Percentiles rank a stretch among this genome's conserved stretches.
Conservation (phyloP, 495 filamentous ascomycete genomes). For the Cercophora scortea region DNA sequence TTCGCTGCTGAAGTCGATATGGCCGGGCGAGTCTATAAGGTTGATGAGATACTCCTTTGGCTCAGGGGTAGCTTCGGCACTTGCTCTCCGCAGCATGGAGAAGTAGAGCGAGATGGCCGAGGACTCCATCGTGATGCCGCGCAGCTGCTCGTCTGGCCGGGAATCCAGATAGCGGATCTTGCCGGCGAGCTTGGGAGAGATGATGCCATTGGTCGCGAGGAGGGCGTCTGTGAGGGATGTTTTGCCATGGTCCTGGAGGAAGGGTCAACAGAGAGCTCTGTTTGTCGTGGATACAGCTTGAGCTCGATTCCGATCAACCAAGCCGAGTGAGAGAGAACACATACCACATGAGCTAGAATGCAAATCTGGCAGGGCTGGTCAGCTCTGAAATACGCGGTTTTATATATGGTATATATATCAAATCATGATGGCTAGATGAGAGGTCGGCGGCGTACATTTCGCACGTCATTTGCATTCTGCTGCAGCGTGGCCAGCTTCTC, state of each 20-base stretch:
- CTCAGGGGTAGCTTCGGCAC: constrained; percentile 59
- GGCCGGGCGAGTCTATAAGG: constrained; percentile 93
- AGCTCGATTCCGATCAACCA: not conserved
- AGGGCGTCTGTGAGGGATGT: constrained; percentile 95
- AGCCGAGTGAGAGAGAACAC: not conserved
- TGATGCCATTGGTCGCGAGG: constrained; percentile 98
- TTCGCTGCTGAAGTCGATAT: constrained; percentile 98
- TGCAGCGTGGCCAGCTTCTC: constrained; percentile 83
- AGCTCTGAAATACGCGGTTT: not conserved
- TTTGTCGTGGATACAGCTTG: too few species aligned
- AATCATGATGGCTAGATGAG: not conserved
- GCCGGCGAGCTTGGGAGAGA: constrained; percentile 92
- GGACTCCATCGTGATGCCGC: constrained; percentile 99
- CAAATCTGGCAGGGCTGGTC: constrained; percentile 72
- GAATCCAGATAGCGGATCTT: constrained; percentile 98
- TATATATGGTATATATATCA: not conserved
- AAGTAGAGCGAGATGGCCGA: constrained; percentile 97
- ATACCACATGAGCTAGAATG: constrained; percentile 82
- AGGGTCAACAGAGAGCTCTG: too few species aligned
- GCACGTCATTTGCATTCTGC: constrained; percentile 72
- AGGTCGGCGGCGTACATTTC: constrained; percentile 58
- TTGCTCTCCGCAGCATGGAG: constrained; percentile 65
- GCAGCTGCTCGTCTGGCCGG: constrained; percentile 89
- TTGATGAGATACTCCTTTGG: constrained; percentile 92
- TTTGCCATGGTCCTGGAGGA: constrained; percentile 82